These are phyloP conservation scores for Clarireedia hainanense DNA, from an alignment of 2,329 filamentous ascomycete genomes.

Conservation along the genomic window DNA sequence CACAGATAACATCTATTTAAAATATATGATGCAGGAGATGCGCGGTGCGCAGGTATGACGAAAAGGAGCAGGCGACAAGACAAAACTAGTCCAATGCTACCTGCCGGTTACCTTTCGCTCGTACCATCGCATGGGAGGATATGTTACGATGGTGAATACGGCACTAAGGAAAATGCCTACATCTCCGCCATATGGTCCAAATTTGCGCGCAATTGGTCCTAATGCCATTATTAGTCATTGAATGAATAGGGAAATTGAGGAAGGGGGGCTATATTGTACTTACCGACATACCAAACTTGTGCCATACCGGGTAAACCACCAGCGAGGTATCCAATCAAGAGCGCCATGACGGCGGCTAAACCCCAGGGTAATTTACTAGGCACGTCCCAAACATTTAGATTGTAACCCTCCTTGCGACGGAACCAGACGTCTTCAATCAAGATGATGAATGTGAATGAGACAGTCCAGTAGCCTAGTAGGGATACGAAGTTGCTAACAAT, in stretches of 20 bases:
- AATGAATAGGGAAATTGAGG: not conserved
- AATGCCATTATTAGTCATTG: not conserved
- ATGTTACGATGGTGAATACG: conserved; percentile 23
- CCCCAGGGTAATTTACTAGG: conserved; percentile 24
- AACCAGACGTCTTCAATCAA: conserved; percentile 25
- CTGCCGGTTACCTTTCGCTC: conserved; percentile 23
- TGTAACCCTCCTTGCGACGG: conserved; percentile 22
- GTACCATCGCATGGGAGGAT: conserved; percentile 22
- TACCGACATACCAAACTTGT: conserved; percentile 28
- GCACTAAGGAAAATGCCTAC: conserved; percentile 25
- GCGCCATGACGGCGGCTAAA: conserved; percentile 22
- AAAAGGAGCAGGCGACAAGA: no score
- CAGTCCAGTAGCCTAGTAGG: conserved; percentile 27
- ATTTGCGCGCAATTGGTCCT: conserved; percentile 25
- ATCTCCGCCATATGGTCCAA: conserved; percentile 25
- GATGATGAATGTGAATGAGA: conserved; percentile 26
- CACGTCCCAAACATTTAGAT: conserved; percentile 24
- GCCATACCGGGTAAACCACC: conserved; percentile 27
- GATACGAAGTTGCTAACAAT: conserved; percentile 28
- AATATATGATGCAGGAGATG: no score
- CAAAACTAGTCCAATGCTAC: not conserved
- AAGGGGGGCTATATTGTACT: not conserved
- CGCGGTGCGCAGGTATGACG: no score
- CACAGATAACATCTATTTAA: no score
- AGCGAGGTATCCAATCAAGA: conserved; percentile 24